A percentile compares a stretch with the other conserved stretches of the same genome.
phyloP scores from a whole-genome alignment of 202 grass and related monocot genomes.

The Bolboschoenoplectus hybrid region DNA sequence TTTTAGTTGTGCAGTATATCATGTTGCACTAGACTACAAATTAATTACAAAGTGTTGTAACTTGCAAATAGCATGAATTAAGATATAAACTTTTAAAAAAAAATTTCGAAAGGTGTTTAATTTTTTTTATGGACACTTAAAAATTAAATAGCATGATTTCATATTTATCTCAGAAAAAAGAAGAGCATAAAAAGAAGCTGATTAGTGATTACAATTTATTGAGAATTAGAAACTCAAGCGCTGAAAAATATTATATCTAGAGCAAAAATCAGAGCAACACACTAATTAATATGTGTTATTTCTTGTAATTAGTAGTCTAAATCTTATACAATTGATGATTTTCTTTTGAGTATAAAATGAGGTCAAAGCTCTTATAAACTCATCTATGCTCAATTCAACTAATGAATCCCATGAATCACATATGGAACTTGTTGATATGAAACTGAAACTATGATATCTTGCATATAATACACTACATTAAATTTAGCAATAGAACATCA shows the following conservation, averaged over 20 bases:
- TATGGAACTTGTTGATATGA: too few species aligned
- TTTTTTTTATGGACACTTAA: too few species aligned
- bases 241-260: conserved; percentile 3
- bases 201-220: background rate
- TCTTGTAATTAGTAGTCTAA: background rate
- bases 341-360: background rate
- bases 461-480: conserved; percentile 15
- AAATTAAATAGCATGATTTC: too few species aligned
- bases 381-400: background rate
- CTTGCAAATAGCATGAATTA: background rate
- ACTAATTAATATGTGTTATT: background rate
- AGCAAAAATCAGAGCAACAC: background rate
- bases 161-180: too few species aligned
- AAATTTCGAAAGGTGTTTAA: background rate
- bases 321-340: background rate
- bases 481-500: conserved; percentile 1
- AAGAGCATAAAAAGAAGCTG: too few species aligned
- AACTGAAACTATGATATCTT: background rate
- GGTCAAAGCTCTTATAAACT: background rate
- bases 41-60: background rate
- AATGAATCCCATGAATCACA: background rate
- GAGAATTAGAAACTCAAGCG: background rate
- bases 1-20: background rate
- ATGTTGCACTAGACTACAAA: background rate
- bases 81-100: background rate